Base-by-base conservation (phyloP, 805 yeast species). In the Saccharomycopsis olivae region DNA sequence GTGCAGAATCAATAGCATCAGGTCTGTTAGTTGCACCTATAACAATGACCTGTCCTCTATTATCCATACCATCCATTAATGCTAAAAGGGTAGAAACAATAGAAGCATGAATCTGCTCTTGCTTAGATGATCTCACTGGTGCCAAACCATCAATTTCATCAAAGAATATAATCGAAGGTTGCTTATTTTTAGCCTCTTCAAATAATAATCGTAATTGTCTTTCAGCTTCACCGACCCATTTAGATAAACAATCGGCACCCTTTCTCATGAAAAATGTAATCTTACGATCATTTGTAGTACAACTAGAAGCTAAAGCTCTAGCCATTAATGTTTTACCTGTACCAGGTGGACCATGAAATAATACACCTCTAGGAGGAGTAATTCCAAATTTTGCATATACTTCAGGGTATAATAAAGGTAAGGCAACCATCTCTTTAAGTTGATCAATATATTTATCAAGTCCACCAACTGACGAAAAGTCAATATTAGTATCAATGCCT, bases 201-300 rank as follows among this genome's bases (percentile, higher is more conserved):
- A 92, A 92, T 41, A 92, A 62, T 32, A 89, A 64, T 44, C 98
- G 65, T 46, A 92, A 65, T 57, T 92, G 97, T 49, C 98, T 70
- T 60, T 92, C 98, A 4, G 97, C 97, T 59, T 92, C 98, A 53
- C 98, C 98, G 3, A 92, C 97, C 98, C 98, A 92, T 62, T 92
- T 92, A 33, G 95, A 84, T 51, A 92, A 64, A 55, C 94, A 83
- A 58, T 92, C 98, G 0, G 98, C 97, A 48, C 98, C 99, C 57
- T 92, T 92, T 47, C 99, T 66, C 98, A 92, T 92, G 60, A 87
- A 92, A 54, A 92, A 92, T 0, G 98, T 87, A 43, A 92, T 87
- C 50, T 92, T 89, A 46, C 80, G 68, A 11, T 78, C 78, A 14
- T 83, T 78, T 0, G 94, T 75, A 0, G 95, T 83, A 51, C 95